Conservation (phyloP, 768 basidiomycete genomes). For the Xanthoconium stramineum region DNA sequence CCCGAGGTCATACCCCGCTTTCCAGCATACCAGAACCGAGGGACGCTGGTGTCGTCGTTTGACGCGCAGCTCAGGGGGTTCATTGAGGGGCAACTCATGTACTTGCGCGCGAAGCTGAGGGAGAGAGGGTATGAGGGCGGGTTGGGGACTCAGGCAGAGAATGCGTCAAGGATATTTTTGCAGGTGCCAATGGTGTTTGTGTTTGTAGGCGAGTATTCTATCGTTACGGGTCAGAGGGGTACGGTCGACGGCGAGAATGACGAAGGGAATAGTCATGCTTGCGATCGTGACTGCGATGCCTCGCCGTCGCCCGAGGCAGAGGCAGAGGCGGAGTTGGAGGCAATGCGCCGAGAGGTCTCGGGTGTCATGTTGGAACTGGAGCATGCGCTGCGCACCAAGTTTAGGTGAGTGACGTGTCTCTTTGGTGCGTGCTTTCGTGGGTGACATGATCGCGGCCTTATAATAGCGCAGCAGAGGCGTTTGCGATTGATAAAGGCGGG, state of each 20-base stretch:
- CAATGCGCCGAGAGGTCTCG: constrained; percentile 20
- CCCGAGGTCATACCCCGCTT: constrained; percentile 12
- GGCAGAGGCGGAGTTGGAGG: too few relatives aligned
- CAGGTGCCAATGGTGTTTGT: constrained; percentile 12
- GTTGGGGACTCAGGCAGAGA: neutral
- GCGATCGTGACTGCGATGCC: neutral
- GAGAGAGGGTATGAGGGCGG: neutral
- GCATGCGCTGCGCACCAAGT: constrained; percentile 5
- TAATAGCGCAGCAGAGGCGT: constrained; percentile 18
- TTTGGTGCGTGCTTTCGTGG: neutral
- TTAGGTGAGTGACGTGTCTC: constrained; percentile 17
- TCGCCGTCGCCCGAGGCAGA: neutral
- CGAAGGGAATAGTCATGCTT: too few relatives aligned
- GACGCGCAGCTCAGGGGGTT: constrained; percentile 16
- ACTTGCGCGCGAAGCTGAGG: constrained; percentile 21
- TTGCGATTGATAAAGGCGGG: constrained; percentile 20
- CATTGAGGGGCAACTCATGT: constrained; percentile 24
- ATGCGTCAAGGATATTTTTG: neutral
- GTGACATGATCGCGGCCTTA: neutral
- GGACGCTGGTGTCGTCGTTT: constrained; percentile 13
- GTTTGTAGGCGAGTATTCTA: constrained; percentile 28
- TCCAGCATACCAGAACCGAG: constrained; percentile 20
- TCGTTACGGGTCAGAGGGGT: constrained; percentile 15
- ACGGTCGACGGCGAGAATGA: too few relatives aligned
- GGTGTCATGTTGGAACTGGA: constrained; percentile 15